Evolutionary conservation across 2,329 filamentous ascomycete genomes (phyloP), one percentile per base, ranked within the genome.

Genomic region (Cladosporium oxysporum): DNA sequence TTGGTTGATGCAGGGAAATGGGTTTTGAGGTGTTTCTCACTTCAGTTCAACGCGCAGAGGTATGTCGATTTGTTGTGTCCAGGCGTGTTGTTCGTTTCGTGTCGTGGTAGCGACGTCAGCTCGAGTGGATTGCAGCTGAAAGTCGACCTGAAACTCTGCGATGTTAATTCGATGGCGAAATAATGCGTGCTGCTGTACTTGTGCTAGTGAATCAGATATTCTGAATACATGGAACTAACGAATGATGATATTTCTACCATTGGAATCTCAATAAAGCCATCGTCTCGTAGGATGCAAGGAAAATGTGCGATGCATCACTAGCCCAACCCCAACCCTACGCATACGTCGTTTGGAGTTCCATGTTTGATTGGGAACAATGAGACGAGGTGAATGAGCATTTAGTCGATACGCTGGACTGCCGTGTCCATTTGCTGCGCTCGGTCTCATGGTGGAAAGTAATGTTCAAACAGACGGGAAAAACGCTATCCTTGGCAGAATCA

Each of bases 121-220:
- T 47, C 41, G n/a, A 2, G 4, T 47, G 41, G 41, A 21, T 23
- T 21, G n/a, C 21, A n/a, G 41, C 21, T 21, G 41, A 12, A 21
- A 3, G 10, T 47, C n/a, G 41, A 47, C 41, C 11, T 11, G n/a
- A 47, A 4, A 1, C 23, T 8, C 41, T 8, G 3, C n/a, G 8
- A 21, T 3, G 11, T 47, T 3, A 8, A 47, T 21, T 23, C 41
- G 21, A 47, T 47, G 41, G 41, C n/a, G 3, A 21, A 3, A 10
- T 5, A 21, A 21, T n/a, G 41, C n/a, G 4, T 8, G 18, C 21
- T 21, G 18, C 18, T 44, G 10, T 6, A 21, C 3, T 3, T n/a
- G 3, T 11, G 0, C 18, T n/a, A 11, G 21, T 7, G 1, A n/a
- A 21, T 21, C 16, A 5, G 12, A 21, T 11, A 0, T 4, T 11